A percentile compares a stretch with the other conserved stretches of the same genome.
Evolutionary conservation across 768 basidiomycete species (phyloP).

Genomic region (Paxillus rubicundulus): DNA sequence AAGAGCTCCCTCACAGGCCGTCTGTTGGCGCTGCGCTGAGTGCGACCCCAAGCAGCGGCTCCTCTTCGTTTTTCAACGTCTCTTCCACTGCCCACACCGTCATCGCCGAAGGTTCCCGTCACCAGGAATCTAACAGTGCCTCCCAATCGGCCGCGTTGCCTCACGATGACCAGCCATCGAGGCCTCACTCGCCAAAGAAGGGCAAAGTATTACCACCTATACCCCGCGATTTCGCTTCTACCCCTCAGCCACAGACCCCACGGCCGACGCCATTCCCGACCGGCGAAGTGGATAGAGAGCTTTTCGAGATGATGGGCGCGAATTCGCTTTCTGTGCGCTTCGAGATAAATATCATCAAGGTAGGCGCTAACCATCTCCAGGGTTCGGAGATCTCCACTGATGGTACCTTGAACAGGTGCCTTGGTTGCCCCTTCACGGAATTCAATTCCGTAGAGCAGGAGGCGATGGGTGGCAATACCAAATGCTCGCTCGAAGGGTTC

Average conservation of each 20-base stretch:
- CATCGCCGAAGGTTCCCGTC: constrained; percentile 34
- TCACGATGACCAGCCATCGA: constrained; percentile 33
- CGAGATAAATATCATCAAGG: constrained; percentile 97
- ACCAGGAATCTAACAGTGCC: constrained; percentile 25
- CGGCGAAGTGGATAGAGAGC: constrained; percentile 62
- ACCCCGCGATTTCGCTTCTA: constrained; percentile 61
- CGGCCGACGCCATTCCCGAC: constrained; percentile 57
- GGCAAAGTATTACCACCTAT: constrained; percentile 74
- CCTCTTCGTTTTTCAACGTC: constrained; percentile 86
- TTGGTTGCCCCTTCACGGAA: constrained; percentile 88
- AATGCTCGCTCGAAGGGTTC: constrained; percentile 85
- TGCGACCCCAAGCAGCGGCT: constrained; percentile 71
- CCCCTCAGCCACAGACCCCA: constrained; percentile 33
- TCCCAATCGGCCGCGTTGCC: constrained; percentile 15
- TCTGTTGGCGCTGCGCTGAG: constrained; percentile 49
- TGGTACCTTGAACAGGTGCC: constrained; percentile 59
- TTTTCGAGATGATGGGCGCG: constrained; percentile 72
- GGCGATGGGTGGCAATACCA: constrained; percentile 98
- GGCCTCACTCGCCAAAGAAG: constrained; percentile 53
- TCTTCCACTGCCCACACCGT: constrained; percentile 50
- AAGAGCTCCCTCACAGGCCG: constrained; percentile 44
- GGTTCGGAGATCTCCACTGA: background rate
- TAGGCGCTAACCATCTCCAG: constrained; percentile 35
- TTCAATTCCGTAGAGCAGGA: constrained; percentile 88
- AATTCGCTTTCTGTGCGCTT: constrained; percentile 88